Base-by-base conservation (phyloP, 2,329 filamentous ascomycete genomes). In the Cladorrhinum sp. region DNA sequence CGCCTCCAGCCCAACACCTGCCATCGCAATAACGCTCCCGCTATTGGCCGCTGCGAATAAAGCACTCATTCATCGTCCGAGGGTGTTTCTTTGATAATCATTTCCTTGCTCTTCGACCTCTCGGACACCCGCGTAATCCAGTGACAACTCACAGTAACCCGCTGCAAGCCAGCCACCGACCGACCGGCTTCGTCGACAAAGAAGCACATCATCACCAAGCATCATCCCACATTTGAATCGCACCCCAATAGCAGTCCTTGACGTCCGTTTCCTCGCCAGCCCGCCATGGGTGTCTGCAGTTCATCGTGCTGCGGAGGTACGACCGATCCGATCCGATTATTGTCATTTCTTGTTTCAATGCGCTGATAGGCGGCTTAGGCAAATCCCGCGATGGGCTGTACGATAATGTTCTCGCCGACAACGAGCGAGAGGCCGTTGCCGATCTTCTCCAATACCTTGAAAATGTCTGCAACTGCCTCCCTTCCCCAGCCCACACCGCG, bases 371-470 rank as follows among this genome's bases (percentile, higher is more conserved):
- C 42, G 42, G 28, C 30, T 10, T 63, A 90, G 90, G 87, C 72
- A 89, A 88, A 78, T 85, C 89, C 76, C 88, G 88, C 76, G 90
- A 94, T 82, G 88, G 87, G 67, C 83, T 92, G 66, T 93, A 94
- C 75, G 91, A 95, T 75, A 89, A 90, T 57, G 90, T 95, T 60
- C 85, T 99, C 64, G 93, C 93, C 70, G 95, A 99, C 73, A 96
- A 90, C 78, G 95, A 99, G 79, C 87, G 95, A 71, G 95, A 98
- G 80, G 95, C 95, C 59, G 95, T 99, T 59, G 93, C 95, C 67
- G 95, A 99, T 74, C 82, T 99, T 62, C 82, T 99, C 18, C 91
- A 94, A 74, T 98, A 96, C 75, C 87, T 99, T 67, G 95, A 99
- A 79, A 97, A 98, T 74, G 95, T 98, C 80, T 66, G 85, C 79